Evolutionary conservation across 2,329 filamentous ascomycete species (phyloP), one percentile per base, ranked within the genome.

Genomic region (Curvularia sp.): DNA sequence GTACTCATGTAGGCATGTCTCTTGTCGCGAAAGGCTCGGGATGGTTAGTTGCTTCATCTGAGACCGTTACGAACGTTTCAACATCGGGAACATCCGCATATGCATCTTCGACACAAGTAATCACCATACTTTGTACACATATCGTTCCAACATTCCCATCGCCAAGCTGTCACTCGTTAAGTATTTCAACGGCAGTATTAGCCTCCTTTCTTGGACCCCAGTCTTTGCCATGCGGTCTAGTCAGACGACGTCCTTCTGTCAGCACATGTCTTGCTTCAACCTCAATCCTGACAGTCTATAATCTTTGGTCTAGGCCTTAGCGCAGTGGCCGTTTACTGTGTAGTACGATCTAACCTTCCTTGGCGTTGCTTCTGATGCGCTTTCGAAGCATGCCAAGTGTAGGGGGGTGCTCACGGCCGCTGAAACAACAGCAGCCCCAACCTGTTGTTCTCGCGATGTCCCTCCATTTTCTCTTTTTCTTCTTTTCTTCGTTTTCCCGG

Each of bases 391-490:
- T 18, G 36, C 27, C 49, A 30, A 51, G 49, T 27, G 19, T 41
- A 19, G 9, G 23, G 30, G n/a, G 25, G 23, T 25, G 13, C 18
- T 21, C 34, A 19, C 48, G 49, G 49, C 36, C 21, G 13, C 36
- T 51, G 49, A 30, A 30, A 41, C 38, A 15, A 25, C 27, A 19
- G 32, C 47, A 49, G 32, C 34, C 19, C 47, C 47, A 30, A 30
- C n/a, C 5, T 38, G 19, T 38, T 3, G 46, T 25, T 34, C 32
- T 28, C 23, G 15, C 30, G n/a, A 27, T 49, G 13, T 30, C 19
- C 30, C 15, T 38, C 19, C 19, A 7, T 23, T 18, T n/a, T 28
- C 43, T 49, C 34, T 38, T 10, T 7, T 38, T 28, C 15, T 38
- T 6, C 25, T 41, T 9, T 28, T n/a, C 34, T 32, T 32, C 23